Percentiles rank a stretch among this genome's conserved stretches.
Conservation (phyloP, 192 early-diverging fungal species). For the Linnemannia schmuckeri region DNA sequence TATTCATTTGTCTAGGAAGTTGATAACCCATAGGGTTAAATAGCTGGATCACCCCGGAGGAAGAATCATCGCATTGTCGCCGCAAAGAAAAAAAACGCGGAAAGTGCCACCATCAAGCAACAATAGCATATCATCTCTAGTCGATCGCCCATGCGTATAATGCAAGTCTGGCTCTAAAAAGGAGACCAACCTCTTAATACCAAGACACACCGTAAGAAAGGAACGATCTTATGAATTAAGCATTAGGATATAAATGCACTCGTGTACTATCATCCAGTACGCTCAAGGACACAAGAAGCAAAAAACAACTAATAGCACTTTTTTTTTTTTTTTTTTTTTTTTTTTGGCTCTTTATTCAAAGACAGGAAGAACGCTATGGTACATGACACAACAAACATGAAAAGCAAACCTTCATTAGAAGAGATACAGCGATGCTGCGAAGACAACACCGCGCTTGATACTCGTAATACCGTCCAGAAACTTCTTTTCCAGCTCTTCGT, state of each 20-base stretch:
- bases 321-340: neutral
- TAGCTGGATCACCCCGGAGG: too few species aligned
- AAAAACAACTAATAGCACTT: neutral
- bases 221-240: too few species aligned
- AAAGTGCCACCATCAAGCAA: too few species aligned
- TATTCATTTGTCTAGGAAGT: too few species aligned
- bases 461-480: conserved; percentile 87
- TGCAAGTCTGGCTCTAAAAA: neutral
- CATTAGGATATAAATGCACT: too few species aligned
- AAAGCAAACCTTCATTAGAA: conserved; percentile 46
- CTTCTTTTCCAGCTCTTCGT: conserved; percentile 90
- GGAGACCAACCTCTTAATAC: neutral
- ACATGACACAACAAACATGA: neutral
- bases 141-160: too few species aligned
- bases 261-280: too few species aligned
- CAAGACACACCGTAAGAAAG: conserved; percentile 1
- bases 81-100: too few species aligned
- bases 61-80: too few species aligned
- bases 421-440: conserved; percentile 89
- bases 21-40: too few species aligned
- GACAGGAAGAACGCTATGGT: neutral
- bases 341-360: neutral
- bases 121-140: too few species aligned
- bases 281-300: too few species aligned
- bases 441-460: conserved; percentile 95